Percentiles rank a stretch among this genome's conserved stretches.
These are phyloP conservation scores for Thalassia testudinum DNA, from an alignment of 116 monocot genomes.

Conservation along the genomic window DNA sequence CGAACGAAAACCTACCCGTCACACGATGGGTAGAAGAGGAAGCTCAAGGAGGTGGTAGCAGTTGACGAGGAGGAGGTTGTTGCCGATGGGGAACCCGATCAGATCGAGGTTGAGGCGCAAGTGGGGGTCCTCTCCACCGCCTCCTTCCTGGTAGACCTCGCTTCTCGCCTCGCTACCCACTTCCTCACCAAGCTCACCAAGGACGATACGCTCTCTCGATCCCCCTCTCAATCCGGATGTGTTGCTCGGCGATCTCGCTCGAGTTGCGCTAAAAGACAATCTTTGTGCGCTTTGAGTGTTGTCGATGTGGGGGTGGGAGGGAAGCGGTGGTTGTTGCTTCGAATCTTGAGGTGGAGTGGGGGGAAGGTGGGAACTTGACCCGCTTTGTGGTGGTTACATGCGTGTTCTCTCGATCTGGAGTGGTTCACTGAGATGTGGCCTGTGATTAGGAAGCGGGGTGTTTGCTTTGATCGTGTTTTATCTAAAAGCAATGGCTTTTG, in stretches of 20 bases:
- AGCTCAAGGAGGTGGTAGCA: constrained; percentile 30
- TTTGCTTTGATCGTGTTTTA: neutral
- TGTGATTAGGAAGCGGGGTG: neutral
- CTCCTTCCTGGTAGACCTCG: constrained; percentile 51
- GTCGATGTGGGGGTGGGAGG: neutral
- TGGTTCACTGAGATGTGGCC: neutral
- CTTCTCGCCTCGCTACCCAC: constrained; percentile 67
- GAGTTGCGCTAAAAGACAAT: neutral
- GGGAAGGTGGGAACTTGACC: too few species aligned
- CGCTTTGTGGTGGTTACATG: too few species aligned
- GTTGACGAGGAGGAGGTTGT: neutral
- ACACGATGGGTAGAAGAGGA: constrained; percentile 69
- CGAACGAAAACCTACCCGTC: too few species aligned
- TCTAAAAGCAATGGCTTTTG: neutral
- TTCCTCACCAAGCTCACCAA: constrained; percentile 86
- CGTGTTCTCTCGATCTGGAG: too few species aligned
- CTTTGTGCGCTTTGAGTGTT: constrained; percentile 1
- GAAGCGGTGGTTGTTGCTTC: too few species aligned
- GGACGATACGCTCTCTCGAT: constrained; percentile 31
- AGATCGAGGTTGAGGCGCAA: constrained; percentile 20
- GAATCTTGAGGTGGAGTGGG: too few species aligned
- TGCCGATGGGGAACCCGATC: constrained; percentile 13
- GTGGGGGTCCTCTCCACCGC: constrained; percentile 42
- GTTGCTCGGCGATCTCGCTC: too few species aligned
- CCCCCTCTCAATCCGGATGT: neutral